phyloP scores from a whole-genome alignment of 176 grass and related monocot species.

The Aechmea fasciata region DNA sequence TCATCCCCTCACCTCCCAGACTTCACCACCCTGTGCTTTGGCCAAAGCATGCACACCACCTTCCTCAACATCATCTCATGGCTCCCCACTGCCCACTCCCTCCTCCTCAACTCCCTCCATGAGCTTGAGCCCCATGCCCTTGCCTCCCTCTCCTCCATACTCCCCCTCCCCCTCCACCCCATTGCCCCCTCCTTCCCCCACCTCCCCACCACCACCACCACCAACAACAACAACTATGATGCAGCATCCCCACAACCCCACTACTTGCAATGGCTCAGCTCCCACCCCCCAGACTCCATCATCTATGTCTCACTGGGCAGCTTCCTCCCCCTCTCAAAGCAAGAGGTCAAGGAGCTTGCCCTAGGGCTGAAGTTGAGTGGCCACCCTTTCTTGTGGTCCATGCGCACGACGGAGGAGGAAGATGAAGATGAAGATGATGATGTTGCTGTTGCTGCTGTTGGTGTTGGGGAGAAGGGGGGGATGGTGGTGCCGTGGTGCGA shows the following conservation, averaged over 20 bases:
- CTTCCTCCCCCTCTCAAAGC: slow-evolving; percentile 22
- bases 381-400: slow-evolving; percentile 45
- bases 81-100: slow-evolving; percentile 29
- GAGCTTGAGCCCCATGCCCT: slow-evolving; percentile 36
- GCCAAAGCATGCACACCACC: slow-evolving; percentile 8
- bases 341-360: slow-evolving; percentile 46
- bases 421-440: too few species aligned
- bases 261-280: slow-evolving; percentile 37
- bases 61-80: slow-evolving; percentile 15
- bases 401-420: slow-evolving; percentile 25
- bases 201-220: neutral
- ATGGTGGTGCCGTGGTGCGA: slow-evolving; percentile 62
- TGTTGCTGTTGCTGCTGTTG: neutral
- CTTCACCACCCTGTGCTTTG: neutral
- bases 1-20: neutral
- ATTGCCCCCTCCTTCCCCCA: slow-evolving; percentile 36
- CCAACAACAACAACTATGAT: neutral
- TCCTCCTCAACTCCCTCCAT: slow-evolving; percentile 57
- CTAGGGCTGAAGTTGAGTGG: slow-evolving; percentile 24
- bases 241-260: neutral
- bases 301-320: slow-evolving; percentile 71
- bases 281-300: slow-evolving; percentile 34
- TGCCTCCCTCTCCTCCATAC: slow-evolving; percentile 3
- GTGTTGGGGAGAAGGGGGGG: slow-evolving; percentile 11
- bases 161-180: slow-evolving; percentile 32